These are phyloP conservation scores for Phalaenopsis hybrid DNA, from an alignment of 116 monocot genomes.

Conservation along the genomic window DNA sequence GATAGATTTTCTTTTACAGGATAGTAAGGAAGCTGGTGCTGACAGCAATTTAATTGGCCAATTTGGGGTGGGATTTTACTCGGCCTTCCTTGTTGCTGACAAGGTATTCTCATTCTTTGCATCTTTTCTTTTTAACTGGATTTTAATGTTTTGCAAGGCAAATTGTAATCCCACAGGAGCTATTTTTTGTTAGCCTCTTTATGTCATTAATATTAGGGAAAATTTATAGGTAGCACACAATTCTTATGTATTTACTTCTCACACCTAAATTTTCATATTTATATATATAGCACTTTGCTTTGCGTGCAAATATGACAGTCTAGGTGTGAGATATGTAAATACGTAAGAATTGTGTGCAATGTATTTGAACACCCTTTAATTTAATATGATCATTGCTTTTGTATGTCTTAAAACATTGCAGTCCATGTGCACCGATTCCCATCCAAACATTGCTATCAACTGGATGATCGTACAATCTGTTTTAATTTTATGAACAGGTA, in stretches of 20 bases:
- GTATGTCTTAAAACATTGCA: background rate
- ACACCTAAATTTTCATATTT: too few species aligned
- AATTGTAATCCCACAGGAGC: background rate
- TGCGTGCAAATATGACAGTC: too few species aligned
- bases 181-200: background rate
- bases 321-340: too few species aligned
- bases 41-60: constrained; percentile 95
- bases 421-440: background rate
- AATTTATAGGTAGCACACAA: too few species aligned
- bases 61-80: constrained; percentile 99
- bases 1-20: constrained; percentile 33
- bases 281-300: too few species aligned
- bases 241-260: too few species aligned
- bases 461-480: background rate
- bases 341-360: too few species aligned
- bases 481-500: constrained; percentile 42
- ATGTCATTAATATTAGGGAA: constrained; percentile 1
- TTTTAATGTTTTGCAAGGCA: constrained; percentile 1
- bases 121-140: background rate
- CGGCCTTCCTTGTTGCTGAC: constrained; percentile 92
- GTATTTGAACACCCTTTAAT: too few species aligned
- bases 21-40: constrained; percentile 82
- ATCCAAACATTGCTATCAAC: background rate
- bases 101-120: constrained; percentile 33
- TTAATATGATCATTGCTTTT: too few species aligned